These are phyloP conservation scores for Pseudoneurospora amorphoporcata DNA, from an alignment of 495 filamentous ascomycete species.

Conservation along the genomic window DNA sequence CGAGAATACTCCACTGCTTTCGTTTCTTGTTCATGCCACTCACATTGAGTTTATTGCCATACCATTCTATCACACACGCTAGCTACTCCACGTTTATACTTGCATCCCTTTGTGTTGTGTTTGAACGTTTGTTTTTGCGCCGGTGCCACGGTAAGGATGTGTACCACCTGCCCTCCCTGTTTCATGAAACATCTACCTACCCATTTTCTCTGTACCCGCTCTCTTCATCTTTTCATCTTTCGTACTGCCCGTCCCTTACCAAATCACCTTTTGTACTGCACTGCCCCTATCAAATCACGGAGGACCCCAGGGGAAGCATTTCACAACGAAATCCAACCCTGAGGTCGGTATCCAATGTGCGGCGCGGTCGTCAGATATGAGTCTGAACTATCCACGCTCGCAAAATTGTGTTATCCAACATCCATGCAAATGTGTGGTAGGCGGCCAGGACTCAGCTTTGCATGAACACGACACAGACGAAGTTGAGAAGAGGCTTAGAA, in stretches of 20 bases:
- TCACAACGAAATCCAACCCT: too few relatives aligned
- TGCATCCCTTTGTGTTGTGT: background rate
- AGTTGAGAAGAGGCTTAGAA: too few relatives aligned
- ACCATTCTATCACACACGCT: background rate
- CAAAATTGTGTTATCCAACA: too few relatives aligned
- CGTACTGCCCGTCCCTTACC: background rate
- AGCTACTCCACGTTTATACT: background rate
- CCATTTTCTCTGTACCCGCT: background rate
- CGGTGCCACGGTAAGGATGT: background rate
- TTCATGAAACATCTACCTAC: background rate
- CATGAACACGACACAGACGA: too few relatives aligned
- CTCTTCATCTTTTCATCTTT: background rate
- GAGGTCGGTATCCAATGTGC: too few relatives aligned
- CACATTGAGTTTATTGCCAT: background rate
- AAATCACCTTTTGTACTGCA: too few relatives aligned
- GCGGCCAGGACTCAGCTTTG: too few relatives aligned
- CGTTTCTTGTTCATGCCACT: background rate
- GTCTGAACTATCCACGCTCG: too few relatives aligned
- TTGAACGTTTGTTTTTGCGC: background rate
- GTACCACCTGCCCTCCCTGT: background rate
- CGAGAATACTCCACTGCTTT: background rate
- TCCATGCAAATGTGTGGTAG: too few relatives aligned
- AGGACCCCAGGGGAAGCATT: too few relatives aligned
- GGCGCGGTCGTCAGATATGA: too few relatives aligned
- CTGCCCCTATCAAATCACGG: too few relatives aligned